Base-by-base conservation (phyloP, 148 eudicot species). In the Mesembryanthemum crystallinum region DNA sequence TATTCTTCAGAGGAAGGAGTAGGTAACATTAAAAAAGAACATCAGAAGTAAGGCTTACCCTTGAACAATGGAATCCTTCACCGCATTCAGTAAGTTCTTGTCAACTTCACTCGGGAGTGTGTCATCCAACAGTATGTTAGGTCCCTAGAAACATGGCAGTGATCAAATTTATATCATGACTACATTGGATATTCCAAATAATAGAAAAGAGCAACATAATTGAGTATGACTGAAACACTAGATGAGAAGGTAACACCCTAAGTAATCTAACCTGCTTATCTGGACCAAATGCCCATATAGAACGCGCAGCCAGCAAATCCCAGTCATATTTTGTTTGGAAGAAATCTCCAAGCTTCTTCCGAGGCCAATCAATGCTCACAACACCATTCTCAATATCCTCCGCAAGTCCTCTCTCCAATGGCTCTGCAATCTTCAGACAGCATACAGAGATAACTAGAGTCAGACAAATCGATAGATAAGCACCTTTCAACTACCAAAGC, bases 201-300 rank as follows among this genome's bases (percentile, higher is more conserved):
- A 7, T 30, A 59, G 28, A 71, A 11, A 5, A 65, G 8, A 23
- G 58, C 29, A 47, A 37, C 39, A 64, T 35, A 33, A 17, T 33
- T 28, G 57, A 20, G 49, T 15, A 5, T 57, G 14, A 51, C 45
- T 10, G 21, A 7, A 24, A 29, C n/a, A 52, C 0, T 3, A 32
- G 12, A 57, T 32, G 5, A 6, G 28, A 30, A 25, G 0, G 33
- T 17, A 30, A 32, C 6, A 73, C 20, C 20, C 4, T 30, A 25
- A 18, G 25, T 7, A 39, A 70, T 25, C 30, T 64, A 20, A 95
- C 99, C 98, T 96, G 99, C 76, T 92, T 96, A 79, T 92, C 97
- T 37, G 99, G 99, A 73, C 99, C 99, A 92, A 96, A 96, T 60
- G 99, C 99, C 99, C 99, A 96, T 69, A 96, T 90, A 25, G 98